These are phyloP conservation scores for Canariomyces notabilis DNA, from an alignment of 2,329 filamentous ascomycete genomes.

Conservation along the genomic window DNA sequence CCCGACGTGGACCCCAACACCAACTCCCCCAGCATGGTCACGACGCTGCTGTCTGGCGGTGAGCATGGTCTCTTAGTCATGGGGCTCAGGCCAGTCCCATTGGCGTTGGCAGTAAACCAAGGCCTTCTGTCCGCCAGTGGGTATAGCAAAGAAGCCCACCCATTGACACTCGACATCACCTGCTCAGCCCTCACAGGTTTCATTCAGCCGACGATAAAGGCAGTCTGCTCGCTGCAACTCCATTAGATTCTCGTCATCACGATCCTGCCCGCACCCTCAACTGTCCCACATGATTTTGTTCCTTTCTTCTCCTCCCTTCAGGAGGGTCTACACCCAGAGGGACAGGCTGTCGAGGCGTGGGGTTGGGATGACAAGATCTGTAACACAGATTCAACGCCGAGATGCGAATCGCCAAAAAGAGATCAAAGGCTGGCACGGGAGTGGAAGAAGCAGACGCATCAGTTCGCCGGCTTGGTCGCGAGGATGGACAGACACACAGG, in stretches of 20 bases:
- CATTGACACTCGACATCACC: not conserved
- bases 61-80: constrained; percentile 7
- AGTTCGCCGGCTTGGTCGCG: constrained; percentile 3
- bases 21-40: constrained; percentile 6
- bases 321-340: not conserved
- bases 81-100: not conserved
- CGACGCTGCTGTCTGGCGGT: constrained; percentile 12
- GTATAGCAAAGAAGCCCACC: not conserved
- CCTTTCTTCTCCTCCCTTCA: constrained; percentile 13
- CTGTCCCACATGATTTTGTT: constrained; percentile 18
- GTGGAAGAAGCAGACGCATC: not conserved
- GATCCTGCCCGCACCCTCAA: constrained; percentile 12
- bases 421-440: not conserved
- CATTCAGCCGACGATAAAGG: constrained; percentile 10
- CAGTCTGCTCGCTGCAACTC: constrained; percentile 12
- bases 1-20: constrained; percentile 9
- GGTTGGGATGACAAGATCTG: constrained; percentile 6
- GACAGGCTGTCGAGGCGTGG: constrained; percentile 6
- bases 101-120: constrained; percentile 4
- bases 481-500: constrained; percentile 3
- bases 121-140: not conserved
- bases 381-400: not conserved
- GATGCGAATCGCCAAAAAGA: constrained; percentile 8
- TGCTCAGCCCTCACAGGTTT: constrained; percentile 14
- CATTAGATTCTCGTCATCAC: constrained; percentile 16